Evolutionary conservation across 1,284 basidiomycete species (phyloP), one percentile per base, ranked within the genome.

Genomic region (Cutaneotrichosporon mucoides): DNA sequence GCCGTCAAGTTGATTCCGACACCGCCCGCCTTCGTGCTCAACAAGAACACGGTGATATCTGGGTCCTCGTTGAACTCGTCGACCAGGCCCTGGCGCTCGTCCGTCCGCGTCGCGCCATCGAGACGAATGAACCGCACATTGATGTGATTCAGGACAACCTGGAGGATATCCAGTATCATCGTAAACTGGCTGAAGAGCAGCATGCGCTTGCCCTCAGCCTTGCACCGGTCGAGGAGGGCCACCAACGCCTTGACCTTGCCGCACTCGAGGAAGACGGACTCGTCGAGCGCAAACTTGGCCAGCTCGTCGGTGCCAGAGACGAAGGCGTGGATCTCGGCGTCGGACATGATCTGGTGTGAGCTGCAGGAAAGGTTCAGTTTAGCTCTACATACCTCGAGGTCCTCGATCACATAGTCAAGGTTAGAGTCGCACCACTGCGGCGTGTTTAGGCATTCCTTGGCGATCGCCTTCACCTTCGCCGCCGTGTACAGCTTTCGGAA

Each of bases 111-210:
- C 55, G 88, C 88, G 1, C 96, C 96, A 0, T 96, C 98, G 55
- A 99, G 82, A n/a, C 95, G 80, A 36, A 92, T 83, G 76, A 86
- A 97, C 65, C 85, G 86, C 69, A 90, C 84, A n/a, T 84, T 80
- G 73, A 85, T 83, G 61, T 88, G 82, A 56, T 88, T 86, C 36
- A 99, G 81, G 8, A 95, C 84, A 13, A 86, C 85, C 79, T 92
- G 86, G 5, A 99, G 82, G 68, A 99, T 97, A 74, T 96, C 91
- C 48, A 97, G 83, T 51, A 96, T 86, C 82, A 97, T 93, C 3
- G 91, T 93, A 77, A 97, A 97, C 90, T 94, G 93, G 41, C 90
- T 94, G 78, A 99, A 99, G 56, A 99, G 87, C 64, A 99, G 81
- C 55, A 96, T 83, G 62, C 95, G 88, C 66, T 94, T 87, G 49